phyloP scores from a whole-genome alignment of 2,329 filamentous ascomycete species.

The Onygena corvina region DNA sequence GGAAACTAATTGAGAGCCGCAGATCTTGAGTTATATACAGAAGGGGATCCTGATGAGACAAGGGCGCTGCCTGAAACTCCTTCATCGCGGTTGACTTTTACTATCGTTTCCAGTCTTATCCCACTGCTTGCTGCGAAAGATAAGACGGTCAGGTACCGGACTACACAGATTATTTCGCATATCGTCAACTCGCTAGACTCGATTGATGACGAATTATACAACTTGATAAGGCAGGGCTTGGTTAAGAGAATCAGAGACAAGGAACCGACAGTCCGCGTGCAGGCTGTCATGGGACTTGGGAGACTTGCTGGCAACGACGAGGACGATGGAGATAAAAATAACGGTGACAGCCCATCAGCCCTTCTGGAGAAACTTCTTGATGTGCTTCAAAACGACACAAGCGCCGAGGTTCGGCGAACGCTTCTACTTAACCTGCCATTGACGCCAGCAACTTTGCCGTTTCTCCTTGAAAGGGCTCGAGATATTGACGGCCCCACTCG shows the following conservation, averaged over 20 bases:
- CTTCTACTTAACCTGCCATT: conserved; percentile 85
- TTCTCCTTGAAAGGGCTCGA: conserved; percentile 76
- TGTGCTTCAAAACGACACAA: conserved; percentile 84
- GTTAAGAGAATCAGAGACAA: conserved; percentile 85
- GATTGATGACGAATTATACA: conserved; percentile 84
- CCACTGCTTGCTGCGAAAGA: conserved; percentile 77
- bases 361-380: conserved; percentile 74
- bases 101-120: conserved; percentile 60
- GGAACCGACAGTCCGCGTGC: conserved; percentile 79
- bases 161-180: conserved; percentile 80
- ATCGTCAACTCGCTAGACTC: conserved; percentile 86
- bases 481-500: conserved; percentile 78
- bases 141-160: conserved; percentile 79
- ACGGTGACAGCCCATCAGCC: conserved; percentile 50
- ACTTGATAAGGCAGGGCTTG: conserved; percentile 64
- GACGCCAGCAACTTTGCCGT: conserved; percentile 67
- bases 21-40: conserved; percentile 53
- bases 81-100: conserved; percentile 62
- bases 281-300: conserved; percentile 83
- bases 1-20: conserved; percentile 28
- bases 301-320: conserved; percentile 64
- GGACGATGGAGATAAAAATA: conserved; percentile 56
- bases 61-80: conserved; percentile 70
- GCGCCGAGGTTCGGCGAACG: conserved; percentile 80
- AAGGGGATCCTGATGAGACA: conserved; percentile 54